Percentiles rank a stretch among this genome's conserved stretches.
Evolutionary conservation across 768 basidiomycete species (phyloP).

Genomic region (Lepiota venenata): DNA sequence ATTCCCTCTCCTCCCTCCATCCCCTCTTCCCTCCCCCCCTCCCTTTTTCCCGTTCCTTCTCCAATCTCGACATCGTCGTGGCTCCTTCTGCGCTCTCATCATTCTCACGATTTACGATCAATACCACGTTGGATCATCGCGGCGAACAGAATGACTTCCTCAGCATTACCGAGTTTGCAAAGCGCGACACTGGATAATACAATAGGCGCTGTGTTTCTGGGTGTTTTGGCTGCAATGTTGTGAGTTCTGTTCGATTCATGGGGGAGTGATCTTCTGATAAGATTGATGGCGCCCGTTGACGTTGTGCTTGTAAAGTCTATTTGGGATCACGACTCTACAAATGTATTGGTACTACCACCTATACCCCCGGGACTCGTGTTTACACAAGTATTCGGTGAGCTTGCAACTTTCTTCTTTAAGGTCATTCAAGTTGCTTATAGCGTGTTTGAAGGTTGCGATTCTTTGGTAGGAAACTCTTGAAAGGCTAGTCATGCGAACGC

Average conservation of each 20-base stretch:
- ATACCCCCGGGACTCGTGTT: slow-evolving; percentile 29
- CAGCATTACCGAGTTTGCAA: slow-evolving; percentile 22
- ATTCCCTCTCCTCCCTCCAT: neutral
- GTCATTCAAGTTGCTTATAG: neutral
- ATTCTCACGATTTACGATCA: neutral
- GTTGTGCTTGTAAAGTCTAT: slow-evolving; percentile 24
- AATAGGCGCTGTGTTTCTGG: slow-evolving; percentile 34
- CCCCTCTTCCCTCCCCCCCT: neutral
- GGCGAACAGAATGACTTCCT: slow-evolving; percentile 16
- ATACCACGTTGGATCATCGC: neutral
- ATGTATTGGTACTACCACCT: slow-evolving; percentile 37
- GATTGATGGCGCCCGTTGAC: neutral
- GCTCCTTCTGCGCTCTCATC: neutral
- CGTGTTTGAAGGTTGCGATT: neutral
- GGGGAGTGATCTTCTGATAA: neutral
- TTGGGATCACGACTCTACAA: slow-evolving; percentile 37
- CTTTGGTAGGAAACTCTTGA: slow-evolving; percentile 3
- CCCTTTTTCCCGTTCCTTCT: neutral
- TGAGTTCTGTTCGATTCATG: slow-evolving; percentile 17
- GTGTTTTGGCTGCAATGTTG: slow-evolving; percentile 31
- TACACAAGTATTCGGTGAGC: slow-evolving; percentile 34
- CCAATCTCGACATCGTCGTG: neutral
- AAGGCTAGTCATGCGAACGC: neutral
- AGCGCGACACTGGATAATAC: slow-evolving; percentile 34
- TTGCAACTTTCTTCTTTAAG: slow-evolving; percentile 2